Evolutionary conservation across 805 yeast genomes (phyloP), one percentile per base, ranked within the genome.

Genomic region (Gaillardinia entomophila): DNA sequence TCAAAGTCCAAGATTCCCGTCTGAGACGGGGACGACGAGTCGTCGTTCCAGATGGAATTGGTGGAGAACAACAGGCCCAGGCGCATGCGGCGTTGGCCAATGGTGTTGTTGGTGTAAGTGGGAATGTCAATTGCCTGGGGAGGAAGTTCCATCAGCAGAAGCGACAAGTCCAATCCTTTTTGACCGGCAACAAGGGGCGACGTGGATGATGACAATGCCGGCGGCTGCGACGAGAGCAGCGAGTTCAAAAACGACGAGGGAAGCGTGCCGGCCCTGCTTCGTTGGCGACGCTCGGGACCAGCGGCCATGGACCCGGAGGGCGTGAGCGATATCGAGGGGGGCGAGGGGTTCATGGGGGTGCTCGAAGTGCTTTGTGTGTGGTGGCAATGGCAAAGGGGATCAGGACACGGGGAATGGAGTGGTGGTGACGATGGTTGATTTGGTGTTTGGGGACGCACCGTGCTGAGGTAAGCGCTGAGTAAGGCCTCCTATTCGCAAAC

Each of bases 241-340:
- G 36, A 33, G 24, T 46, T 43, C 30, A 52, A 36, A 36, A 79
- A 67, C 30, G 80, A 60, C 14, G 88, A 77, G 6, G 92, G 90
- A 30, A 84, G 60, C 11, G 94, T 84, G 2, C 92, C 92, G 2
- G 92, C 83, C 42, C 94, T 69, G 28, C 82, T 76, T 40, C 92
- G 69, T 66, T 45, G 66, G 43, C 43, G 54, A 51, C 40, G 56
- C 45, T 19, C 56, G 46, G 36, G 60, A 14, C 28, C 47, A 38
- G 19, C 10, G n/a, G n/a, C n/a, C n/a, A n/a, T 36, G 43, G 24
- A 53, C 53, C 27, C 37, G 12, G 57, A 50, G 12, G 59, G 53
- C 8, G 62, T 53, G 27, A 57, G 43, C 14, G 57, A 48, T 16
- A 55, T 53, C 11, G 56, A 29, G 14, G 61, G 62, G n/a, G 62